Evolutionary conservation across 2,329 filamentous ascomycete species (phyloP), one percentile per base, ranked within the genome.

Genomic region (Neoarthrinium moseri): DNA sequence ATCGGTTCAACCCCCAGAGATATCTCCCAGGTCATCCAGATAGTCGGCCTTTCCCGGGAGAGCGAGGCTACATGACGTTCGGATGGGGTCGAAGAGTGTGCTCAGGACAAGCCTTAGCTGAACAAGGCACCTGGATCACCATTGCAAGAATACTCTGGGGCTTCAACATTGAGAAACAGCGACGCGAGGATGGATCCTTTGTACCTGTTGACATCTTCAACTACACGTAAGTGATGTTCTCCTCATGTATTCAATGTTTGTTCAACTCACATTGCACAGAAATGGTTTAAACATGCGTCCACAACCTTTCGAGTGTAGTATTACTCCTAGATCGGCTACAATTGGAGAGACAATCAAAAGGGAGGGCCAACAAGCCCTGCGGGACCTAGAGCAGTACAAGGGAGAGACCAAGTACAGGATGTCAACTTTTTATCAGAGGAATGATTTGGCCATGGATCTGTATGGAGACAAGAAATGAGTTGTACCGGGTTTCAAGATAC

Each of bases 211-310:
- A 83, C 49, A 81, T 82, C 32, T 78, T 80, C 51, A 64, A 73
- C 46, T 78, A 76, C 50, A 79, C 73, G 72, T 74, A 59, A 71
- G 65, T 72, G 50, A 15, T 56, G 11, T 11, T 13, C 23, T 45
- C 7, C 18, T 7, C 2, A 11, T 4, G n/a, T 4, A 5, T 13
- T 3, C 6, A 6, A 2, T 18, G 13, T 7, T 12, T 17, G 2
- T 8, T 26, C 15, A 11, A n/a, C 8, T 26, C 20, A 12, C 13
- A 24, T 42, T n/a, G 34, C 24, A 42, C 43, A 77, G 73, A 1
- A 79, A 82, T 50, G 78, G 78, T 2, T 63, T 81, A 20, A 82
- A 82, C 50, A 80, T 79, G 77, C 69, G 78, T 3, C 78, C 78
- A 4, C 68, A 72, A 50, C 73, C 74, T 0, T 83, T 83, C 54